Base-by-base conservation (phyloP, 1,139 yeast genomes). In the Zygosaccharomyces pseudobailii region DNA sequence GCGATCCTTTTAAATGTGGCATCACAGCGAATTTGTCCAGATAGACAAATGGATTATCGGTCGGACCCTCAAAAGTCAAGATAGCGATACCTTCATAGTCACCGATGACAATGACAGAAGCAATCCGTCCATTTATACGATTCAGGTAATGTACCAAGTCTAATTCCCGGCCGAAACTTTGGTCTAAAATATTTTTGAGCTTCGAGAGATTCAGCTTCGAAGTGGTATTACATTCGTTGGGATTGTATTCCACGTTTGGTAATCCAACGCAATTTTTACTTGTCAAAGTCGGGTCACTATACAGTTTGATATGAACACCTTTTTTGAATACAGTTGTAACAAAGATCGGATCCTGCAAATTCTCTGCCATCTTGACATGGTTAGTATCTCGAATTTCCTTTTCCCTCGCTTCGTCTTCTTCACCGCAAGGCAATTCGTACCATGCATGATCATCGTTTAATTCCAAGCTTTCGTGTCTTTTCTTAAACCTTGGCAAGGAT, bases 71-170 rank as follows among this genome's bases (percentile, higher is more conserved):
- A 75, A 87, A 84, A 0, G 98, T 92, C 32, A 92, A 76, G 8
- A 92, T 83, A 0, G 97, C 97, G 13, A 89, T 90, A 1, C 97
- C 98, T 55, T 90, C 96, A 62, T 92, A 92, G 62, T 92, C 95
- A 0, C 97, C 98, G 4, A 92, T 87, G 19, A 92, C 77, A 6
- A 92, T 82, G 10, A 92, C 66, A 0, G 87, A 84, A 0, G 96
- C 92, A 6, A 92, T 72, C 3, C 73, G 71, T 1, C 80, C 73
- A 52, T 82, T 76, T 31, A 92, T 75, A 44, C 98, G 71, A 1
- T 70, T 53, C 30, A 87, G 67, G 61, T 90, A 92, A 49, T 78
- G 80, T 0, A 79, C 76, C 45, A 78, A 61, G 55, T 87, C 80
- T n/a, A 92, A 67, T 3, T 74, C 61, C 52, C 82, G 80, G 4